These are phyloP conservation scores for Serendipita sp. DNA, from an alignment of 768 basidiomycete genomes.

Conservation along the genomic window DNA sequence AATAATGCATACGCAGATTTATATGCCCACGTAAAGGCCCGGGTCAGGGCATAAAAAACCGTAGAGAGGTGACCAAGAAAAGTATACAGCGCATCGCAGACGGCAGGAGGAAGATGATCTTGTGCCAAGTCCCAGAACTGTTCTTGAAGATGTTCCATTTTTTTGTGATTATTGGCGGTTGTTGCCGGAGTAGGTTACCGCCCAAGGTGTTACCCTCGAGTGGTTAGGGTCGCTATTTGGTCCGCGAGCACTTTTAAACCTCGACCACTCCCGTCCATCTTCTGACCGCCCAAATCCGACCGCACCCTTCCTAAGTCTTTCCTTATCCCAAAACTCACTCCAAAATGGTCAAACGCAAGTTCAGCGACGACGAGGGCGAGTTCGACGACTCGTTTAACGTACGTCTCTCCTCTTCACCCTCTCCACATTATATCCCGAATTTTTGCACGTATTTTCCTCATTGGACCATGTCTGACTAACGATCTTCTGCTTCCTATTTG, in stretches of 20 bases:
- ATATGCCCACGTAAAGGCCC: background rate
- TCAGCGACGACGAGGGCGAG: constrained; percentile 41
- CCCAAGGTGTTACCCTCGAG: background rate
- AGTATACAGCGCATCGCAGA: background rate
- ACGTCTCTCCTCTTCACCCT: background rate
- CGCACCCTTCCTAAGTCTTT: background rate
- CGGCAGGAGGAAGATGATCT: background rate
- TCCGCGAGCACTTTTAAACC: background rate
- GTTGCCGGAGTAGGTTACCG: background rate
- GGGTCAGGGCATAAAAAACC: background rate
- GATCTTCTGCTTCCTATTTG: background rate
- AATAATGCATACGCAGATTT: background rate
- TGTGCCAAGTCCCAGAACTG: constrained; percentile 4
- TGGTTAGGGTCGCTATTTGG: background rate
- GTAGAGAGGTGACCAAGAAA: background rate
- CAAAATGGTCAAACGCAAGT: constrained; percentile 65
- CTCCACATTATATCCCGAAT: constrained; percentile 23
- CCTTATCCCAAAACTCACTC: background rate
- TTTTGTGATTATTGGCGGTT: background rate
- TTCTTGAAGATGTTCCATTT: background rate
- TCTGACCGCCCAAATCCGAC: constrained; percentile 5
- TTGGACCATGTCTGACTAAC: background rate
- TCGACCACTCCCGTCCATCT: constrained; percentile 4
- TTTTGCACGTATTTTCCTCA: constrained; percentile 5
- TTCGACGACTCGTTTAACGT: constrained; percentile 6